phyloP scores from a whole-genome alignment of 148 eudicot genomes.

The Rhododendron williamsianum region DNA sequence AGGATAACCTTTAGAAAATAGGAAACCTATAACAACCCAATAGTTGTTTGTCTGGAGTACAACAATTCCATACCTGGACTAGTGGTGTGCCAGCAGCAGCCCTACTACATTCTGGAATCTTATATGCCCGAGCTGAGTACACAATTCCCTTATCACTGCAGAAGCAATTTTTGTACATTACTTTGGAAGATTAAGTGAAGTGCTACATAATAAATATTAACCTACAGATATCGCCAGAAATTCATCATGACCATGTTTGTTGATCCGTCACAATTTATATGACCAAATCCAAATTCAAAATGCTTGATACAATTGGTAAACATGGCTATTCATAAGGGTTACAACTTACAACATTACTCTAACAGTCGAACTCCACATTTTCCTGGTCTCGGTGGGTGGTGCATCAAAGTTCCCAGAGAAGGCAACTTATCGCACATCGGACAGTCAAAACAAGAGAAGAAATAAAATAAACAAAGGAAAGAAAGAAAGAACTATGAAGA shows the following conservation, averaged over 20 bases:
- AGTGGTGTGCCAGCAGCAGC: constrained; percentile 94
- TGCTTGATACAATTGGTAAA: background rate
- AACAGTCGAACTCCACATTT: background rate
- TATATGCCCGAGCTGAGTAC: constrained; percentile 84
- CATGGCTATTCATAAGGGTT: background rate
- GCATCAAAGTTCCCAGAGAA: background rate
- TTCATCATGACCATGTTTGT: background rate
- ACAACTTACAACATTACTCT: background rate
- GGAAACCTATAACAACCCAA: background rate
- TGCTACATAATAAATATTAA: background rate
- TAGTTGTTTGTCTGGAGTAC: background rate
- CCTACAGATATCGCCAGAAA: background rate
- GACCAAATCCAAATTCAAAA: constrained; percentile 3
- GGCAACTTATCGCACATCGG: background rate
- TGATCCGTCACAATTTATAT: background rate
- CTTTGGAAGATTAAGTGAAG: background rate
- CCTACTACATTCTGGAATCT: constrained; percentile 90
- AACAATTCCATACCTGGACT: constrained; percentile 51
- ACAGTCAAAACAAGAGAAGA: background rate
- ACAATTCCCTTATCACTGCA: constrained; percentile 91
- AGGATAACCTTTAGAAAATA: constrained; percentile 15
- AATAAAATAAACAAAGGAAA: background rate
- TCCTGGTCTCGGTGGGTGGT: background rate
- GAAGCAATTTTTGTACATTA: background rate
- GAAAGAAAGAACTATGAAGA: background rate